Evolutionary conservation across 2,329 filamentous ascomycete genomes (phyloP).

Genomic region (Fusarium torreyae): DNA sequence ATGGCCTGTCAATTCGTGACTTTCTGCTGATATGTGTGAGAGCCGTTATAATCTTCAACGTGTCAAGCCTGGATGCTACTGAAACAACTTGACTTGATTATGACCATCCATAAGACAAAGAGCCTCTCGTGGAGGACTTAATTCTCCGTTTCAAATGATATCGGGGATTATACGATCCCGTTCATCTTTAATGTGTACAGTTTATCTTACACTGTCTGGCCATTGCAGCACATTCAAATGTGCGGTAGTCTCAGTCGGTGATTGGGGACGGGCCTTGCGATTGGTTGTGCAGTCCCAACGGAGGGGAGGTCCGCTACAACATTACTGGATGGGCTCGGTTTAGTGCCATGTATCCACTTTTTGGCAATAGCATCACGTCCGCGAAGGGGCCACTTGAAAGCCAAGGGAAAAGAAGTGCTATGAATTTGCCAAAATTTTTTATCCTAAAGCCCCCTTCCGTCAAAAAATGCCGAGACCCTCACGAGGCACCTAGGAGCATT

Average conservation of each 20-base stretch:
- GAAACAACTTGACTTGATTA: background rate
- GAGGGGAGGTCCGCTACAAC: slow-evolving; percentile 1
- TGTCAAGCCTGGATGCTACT: background rate
- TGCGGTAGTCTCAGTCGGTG: no score
- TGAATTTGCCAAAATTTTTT: background rate
- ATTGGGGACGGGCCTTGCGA: background rate
- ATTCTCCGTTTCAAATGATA: background rate
- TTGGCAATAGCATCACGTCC: background rate
- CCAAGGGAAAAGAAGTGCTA: background rate
- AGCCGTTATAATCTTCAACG: background rate
- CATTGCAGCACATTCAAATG: no score
- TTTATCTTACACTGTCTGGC: slow-evolving; percentile 19
- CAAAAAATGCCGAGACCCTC: no score
- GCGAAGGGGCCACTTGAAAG: background rate
- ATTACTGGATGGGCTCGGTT: no score
- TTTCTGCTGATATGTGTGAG: background rate
- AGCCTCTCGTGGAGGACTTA: background rate
- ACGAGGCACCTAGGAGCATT: no score
- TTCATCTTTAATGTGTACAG: slow-evolving; percentile 1
- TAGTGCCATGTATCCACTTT: background rate
- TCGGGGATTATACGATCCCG: no score
- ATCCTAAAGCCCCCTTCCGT: background rate
- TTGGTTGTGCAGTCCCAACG: background rate
- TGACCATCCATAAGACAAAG: background rate
- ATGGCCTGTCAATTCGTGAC: background rate